Evolutionary conservation across 352 stramenopile genomes (phyloP).

Genomic region (Globisporangium parvum): DNA sequence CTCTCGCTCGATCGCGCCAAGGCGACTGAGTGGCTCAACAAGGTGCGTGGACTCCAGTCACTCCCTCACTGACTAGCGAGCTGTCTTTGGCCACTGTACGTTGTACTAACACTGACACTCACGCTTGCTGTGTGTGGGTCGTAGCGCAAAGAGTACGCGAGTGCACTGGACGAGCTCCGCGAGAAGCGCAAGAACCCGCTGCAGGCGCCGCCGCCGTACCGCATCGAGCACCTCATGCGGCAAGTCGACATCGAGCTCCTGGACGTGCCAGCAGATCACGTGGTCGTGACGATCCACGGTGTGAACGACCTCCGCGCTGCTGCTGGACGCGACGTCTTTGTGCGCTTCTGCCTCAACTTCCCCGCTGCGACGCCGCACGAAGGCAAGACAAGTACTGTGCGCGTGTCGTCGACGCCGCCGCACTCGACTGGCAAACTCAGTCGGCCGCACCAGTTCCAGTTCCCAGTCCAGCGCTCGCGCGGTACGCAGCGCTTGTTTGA

Average conservation of each 20-base stretch:
- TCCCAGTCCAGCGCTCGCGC: conserved; percentile 50
- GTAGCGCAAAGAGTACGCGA: conserved; percentile 57
- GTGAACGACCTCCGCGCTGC: conserved; percentile 35
- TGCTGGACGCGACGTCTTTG: conserved; percentile 47
- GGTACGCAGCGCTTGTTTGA: conserved; percentile 73
- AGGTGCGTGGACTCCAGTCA: conserved; percentile 23
- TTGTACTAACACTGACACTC: background rate
- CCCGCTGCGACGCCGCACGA: conserved; percentile 49
- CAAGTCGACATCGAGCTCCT: conserved; percentile 41
- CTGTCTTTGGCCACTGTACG: no score
- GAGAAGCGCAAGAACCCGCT: conserved; percentile 38
- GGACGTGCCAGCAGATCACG: conserved; percentile 41
- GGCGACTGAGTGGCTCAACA: conserved; percentile 46
- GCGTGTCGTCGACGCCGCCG: conserved; percentile 24
- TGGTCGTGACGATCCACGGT: conserved; percentile 41
- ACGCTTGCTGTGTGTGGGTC: background rate
- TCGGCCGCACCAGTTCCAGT: conserved; percentile 27
- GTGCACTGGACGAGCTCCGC: conserved; percentile 42
- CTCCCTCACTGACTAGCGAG: no score
- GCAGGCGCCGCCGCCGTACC: conserved; percentile 41
- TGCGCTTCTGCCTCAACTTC: conserved; percentile 76
- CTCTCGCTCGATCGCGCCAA: conserved; percentile 40
- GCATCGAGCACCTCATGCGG: conserved; percentile 28
- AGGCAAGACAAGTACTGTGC: conserved; percentile 39
- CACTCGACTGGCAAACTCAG: conserved; percentile 20